These are phyloP conservation scores for Paragyromitra xinjiangensis DNA, from an alignment of 495 filamentous ascomycete species.

Conservation along the genomic window DNA sequence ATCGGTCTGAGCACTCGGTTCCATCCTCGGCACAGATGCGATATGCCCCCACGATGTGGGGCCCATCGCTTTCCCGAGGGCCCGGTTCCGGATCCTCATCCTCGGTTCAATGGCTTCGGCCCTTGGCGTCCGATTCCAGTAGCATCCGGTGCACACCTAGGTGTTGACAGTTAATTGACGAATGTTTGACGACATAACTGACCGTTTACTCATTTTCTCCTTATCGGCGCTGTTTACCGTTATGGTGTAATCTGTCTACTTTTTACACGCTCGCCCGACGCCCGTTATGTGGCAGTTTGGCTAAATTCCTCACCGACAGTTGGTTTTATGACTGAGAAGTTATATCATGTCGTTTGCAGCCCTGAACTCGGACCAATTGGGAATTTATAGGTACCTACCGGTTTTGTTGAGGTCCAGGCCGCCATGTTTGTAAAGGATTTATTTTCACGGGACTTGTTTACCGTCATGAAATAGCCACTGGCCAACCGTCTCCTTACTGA, in stretches of 20 bases:
- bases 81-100: constrained; percentile 25
- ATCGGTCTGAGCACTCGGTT: constrained; percentile 28
- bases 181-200: constrained; percentile 19
- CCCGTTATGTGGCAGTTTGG: constrained; percentile 7
- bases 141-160: constrained; percentile 4
- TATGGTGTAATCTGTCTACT: constrained; percentile 8
- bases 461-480: background rate
- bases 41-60: constrained; percentile 9
- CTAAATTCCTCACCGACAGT: background rate
- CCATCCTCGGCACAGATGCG: background rate
- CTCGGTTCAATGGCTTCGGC: constrained; percentile 26
- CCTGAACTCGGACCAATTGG: too few species aligned
- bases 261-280: background rate
- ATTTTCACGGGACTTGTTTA: background rate
- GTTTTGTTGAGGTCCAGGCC: too few species aligned
- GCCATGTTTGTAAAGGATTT: background rate
- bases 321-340: background rate
- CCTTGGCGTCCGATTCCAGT: constrained; percentile 22
- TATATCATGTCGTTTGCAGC: too few species aligned
- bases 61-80: constrained; percentile 20
- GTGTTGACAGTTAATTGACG: background rate
- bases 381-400: too few species aligned
- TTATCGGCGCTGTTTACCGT: constrained; percentile 21
- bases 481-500: background rate
- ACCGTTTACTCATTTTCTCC: background rate